Percentiles rank a stretch among this genome's conserved stretches.
Evolutionary conservation across 2,329 filamentous ascomycete species (phyloP).

Genomic region (Fusarium sp.): DNA sequence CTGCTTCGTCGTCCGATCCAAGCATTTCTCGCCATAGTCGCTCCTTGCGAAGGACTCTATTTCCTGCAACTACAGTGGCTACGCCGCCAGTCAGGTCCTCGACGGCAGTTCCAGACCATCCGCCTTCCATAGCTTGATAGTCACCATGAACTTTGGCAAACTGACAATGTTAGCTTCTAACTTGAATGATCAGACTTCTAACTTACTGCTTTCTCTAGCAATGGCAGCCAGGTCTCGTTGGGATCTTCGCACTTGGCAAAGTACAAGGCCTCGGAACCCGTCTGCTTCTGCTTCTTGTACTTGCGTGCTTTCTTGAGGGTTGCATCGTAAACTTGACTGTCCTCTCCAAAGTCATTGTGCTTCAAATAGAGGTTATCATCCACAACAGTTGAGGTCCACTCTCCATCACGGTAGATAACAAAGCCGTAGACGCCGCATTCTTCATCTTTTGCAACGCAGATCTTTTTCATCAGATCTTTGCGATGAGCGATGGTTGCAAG

Average conservation of each 20-base stretch:
- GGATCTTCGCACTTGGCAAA: conserved; percentile 75
- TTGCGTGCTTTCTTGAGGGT: conserved; percentile 66
- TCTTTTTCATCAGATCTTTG: conserved; percentile 69
- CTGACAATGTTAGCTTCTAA: conserved; percentile 19
- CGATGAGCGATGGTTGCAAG: conserved; percentile 75
- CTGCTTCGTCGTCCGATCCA: conserved; percentile 72
- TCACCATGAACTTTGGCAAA: conserved; percentile 83
- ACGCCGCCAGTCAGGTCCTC: conserved; percentile 67
- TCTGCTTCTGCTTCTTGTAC: conserved; percentile 72
- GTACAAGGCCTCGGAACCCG: conserved; percentile 74
- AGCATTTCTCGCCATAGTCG: conserved; percentile 76
- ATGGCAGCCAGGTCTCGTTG: conserved; percentile 79
- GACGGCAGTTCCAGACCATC: conserved; percentile 66
- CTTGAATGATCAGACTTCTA: rapidly evolving
- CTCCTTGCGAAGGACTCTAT: conserved; percentile 72
- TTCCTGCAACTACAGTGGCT: conserved; percentile 64
- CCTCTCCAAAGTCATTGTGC: conserved; percentile 55
- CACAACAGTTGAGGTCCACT: conserved; percentile 77
- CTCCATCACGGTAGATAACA: conserved; percentile 76
- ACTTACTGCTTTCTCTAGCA: conserved; percentile 73
- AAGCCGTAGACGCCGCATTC: conserved; percentile 78
- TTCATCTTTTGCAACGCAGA: conserved; percentile 76
- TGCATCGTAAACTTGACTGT: conserved; percentile 51
- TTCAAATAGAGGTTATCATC: conserved; percentile 69
- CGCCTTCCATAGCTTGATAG: conserved; percentile 74